A percentile compares a stretch with the other conserved stretches of the same genome.
These are phyloP conservation scores for Sordariomycetes sp. DNA, from an alignment of 2,329 filamentous ascomycete species.

Conservation along the genomic window DNA sequence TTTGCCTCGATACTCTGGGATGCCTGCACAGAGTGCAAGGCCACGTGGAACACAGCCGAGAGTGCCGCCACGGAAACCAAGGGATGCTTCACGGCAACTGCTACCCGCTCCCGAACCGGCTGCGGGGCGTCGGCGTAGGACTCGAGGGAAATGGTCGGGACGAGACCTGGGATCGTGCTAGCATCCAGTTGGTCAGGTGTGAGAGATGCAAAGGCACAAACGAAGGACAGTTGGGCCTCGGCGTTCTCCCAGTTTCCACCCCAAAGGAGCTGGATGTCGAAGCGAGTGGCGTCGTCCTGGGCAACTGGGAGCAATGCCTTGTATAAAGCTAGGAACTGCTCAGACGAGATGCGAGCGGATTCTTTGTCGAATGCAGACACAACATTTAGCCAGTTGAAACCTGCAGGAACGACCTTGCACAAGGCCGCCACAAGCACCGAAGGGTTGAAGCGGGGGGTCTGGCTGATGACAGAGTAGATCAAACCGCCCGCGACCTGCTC, in stretches of 20 bases:
- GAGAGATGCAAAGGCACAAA: slow-evolving; percentile 73
- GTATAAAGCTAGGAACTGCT: slow-evolving; percentile 74
- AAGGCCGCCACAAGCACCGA: slow-evolving; percentile 46
- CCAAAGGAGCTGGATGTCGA: slow-evolving; percentile 86
- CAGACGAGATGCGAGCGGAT: slow-evolving; percentile 58
- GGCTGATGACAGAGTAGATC: slow-evolving; percentile 49
- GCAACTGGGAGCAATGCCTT: slow-evolving; percentile 65
- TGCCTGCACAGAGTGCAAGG: slow-evolving; percentile 45
- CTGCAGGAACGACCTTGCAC: slow-evolving; percentile 44
- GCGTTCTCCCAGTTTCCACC: slow-evolving; percentile 78
- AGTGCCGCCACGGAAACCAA: slow-evolving; percentile 81
- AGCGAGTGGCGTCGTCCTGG: slow-evolving; percentile 28
- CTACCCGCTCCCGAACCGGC: slow-evolving; percentile 37
- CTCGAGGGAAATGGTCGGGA: slow-evolving; percentile 58
- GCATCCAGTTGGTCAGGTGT: slow-evolving; percentile 67
- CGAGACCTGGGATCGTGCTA: slow-evolving; percentile 69
- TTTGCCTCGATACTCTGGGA: slow-evolving; percentile 51
- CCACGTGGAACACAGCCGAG: slow-evolving; percentile 52
- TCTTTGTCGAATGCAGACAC: slow-evolving; percentile 71
- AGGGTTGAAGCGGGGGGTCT: slow-evolving; percentile 38
- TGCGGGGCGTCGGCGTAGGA: slow-evolving; percentile 36
- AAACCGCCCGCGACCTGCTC: slow-evolving; percentile 73
- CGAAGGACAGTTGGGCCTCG: slow-evolving; percentile 85
- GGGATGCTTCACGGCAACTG: slow-evolving; percentile 64
- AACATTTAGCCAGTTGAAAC: slow-evolving; percentile 60